Base-by-base conservation (phyloP, 257 asterid species). In the Nicotiana tabacum region DNA sequence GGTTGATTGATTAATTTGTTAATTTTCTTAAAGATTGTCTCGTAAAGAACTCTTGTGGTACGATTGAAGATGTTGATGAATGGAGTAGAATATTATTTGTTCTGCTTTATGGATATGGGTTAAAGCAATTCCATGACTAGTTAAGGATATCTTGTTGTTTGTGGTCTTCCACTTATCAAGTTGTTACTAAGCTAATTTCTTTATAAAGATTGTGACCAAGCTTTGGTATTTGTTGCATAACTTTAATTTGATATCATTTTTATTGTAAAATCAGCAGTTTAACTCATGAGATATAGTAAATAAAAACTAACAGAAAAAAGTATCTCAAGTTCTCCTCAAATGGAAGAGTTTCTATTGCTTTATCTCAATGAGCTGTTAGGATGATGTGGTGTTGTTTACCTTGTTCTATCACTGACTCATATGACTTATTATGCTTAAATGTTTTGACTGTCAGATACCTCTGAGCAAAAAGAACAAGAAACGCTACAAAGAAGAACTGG, bases 391-490 rank as follows among this genome's bases (percentile, higher is more conserved):
- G 62, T 24, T 48, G 15, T 27, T 24, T 24, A 29, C 37, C 17
- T 51, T 76, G 39, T 76, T 24, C 29, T 76, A 51, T 27, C 30
- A 51, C 29, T 7, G 64, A 51, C 80, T 76, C 64, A 29, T 27
- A 15, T 51, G 13, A 51, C 80, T 51, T 27, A 76, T 74, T 76
- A 24, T 76, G 46, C 43, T 74, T 51, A 15, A 27, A 76, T 51
- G 27, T 27, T 76, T 82, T 84, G 78, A 78, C 83, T 81, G 8
- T 80, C 84, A 96, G 99, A 79, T 94, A 86, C 98, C 98, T 83
- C 85, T 94, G 89, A 94, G 90, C 93, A 96, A 96, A 93, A 96
- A 94, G 90, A 92, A 93, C 91, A 96, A 92, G 95, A 94, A 83
- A 82, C 86, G 91, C 76, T 86, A 66, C 46, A 91, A 90, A 82